Base-by-base conservation (phyloP, 257 asterid species). In the Cynanchum wilfordii region DNA sequence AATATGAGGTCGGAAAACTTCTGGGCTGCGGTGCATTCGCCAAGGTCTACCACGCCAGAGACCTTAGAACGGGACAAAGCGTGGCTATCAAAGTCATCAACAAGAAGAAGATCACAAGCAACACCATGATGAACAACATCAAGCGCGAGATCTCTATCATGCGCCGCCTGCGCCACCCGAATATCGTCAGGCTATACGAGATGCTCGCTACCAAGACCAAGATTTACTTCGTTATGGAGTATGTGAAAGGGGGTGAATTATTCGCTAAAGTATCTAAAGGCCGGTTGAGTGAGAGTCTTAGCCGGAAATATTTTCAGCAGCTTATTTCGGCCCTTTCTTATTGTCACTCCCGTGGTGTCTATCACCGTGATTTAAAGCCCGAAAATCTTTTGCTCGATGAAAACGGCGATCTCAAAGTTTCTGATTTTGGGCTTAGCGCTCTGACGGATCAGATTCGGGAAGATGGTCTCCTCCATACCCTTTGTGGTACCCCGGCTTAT, bases 1-100 rank as follows among this genome's bases (percentile, higher is more conserved):
- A 91, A 75, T 94, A 91, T 78, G 97, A 94, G 79, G 27, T 91
- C 40, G 98, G 99, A 0, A 87, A 84, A 77, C 89, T 94, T 65
- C 87, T 94, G 3, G 99, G 99, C 7, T 89, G 99, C 75, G 99
- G 97, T 29, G 99, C 97, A 6, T 94, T 88, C 38, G 98, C 98
- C 7, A 94, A 94, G 49, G 99, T 94, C 12, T 94, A 89, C 76
- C 95, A 91, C 57, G 99, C 95, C 8, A 76, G 96, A n/a, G 86
- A 89, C 16, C 69, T 90, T 27, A 69, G 75, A 27, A 85, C 80
- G 62, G 95, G 97, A 11, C 91, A 81, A 17, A 94, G 96, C 73
- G 92, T 91, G 2, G 98, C 98, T 1, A 74, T 94, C 0, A 91
- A 94, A 40, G 80, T 94, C 27, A 79, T 94, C 52, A 85, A 79